These are phyloP conservation scores for Monosporascus sp. DNA, from an alignment of 2,329 filamentous ascomycete species.

Conservation along the genomic window DNA sequence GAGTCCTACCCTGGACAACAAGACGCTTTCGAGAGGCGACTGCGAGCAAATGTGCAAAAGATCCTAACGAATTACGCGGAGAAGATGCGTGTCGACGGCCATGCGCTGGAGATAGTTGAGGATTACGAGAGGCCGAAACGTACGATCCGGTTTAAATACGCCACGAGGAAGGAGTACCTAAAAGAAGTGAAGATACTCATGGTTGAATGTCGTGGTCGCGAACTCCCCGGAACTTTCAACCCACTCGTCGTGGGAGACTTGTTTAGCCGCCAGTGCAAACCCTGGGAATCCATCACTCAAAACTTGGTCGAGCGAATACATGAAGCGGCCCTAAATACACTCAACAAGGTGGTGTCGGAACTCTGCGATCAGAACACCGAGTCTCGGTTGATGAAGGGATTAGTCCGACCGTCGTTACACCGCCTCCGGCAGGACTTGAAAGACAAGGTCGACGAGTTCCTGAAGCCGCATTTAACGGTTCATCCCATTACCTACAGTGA, in stretches of 20 bases:
- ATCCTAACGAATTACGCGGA: slow-evolving; percentile 15
- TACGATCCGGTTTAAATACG: slow-evolving; percentile 1
- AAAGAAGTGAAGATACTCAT: slow-evolving; percentile 11
- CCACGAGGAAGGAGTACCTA: slow-evolving; percentile 10
- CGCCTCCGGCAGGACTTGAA: slow-evolving; percentile 14
- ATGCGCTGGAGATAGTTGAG: slow-evolving; percentile 20
- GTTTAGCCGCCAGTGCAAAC: slow-evolving; percentile 21
- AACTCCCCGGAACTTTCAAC: slow-evolving; percentile 22
- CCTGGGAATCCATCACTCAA: slow-evolving; percentile 19
- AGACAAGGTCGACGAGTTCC: slow-evolving; percentile 15
- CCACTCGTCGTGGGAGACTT: slow-evolving; percentile 20
- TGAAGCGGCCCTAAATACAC: slow-evolving; percentile 15
- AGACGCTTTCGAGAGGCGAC: slow-evolving; percentile 18
- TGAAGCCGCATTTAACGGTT: slow-evolving; percentile 17
- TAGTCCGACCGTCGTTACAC: slow-evolving; percentile 18
- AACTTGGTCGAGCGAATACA: slow-evolving; percentile 18
- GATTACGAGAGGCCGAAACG: slow-evolving; percentile 9
- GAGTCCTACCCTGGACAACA: slow-evolving; percentile 17
- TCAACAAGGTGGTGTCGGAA: slow-evolving; percentile 14
- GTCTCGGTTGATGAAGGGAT: slow-evolving; percentile 14
- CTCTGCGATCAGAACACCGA: slow-evolving; percentile 17
- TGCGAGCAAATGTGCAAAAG: slow-evolving; percentile 19
- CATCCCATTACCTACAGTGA: slow-evolving; percentile 24
- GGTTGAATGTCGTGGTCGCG: slow-evolving; percentile 19
- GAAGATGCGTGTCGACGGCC: slow-evolving; percentile 17